Evolutionary conservation across 345 rosid species (phyloP).

Genomic region (Dimocarpus longan): DNA sequence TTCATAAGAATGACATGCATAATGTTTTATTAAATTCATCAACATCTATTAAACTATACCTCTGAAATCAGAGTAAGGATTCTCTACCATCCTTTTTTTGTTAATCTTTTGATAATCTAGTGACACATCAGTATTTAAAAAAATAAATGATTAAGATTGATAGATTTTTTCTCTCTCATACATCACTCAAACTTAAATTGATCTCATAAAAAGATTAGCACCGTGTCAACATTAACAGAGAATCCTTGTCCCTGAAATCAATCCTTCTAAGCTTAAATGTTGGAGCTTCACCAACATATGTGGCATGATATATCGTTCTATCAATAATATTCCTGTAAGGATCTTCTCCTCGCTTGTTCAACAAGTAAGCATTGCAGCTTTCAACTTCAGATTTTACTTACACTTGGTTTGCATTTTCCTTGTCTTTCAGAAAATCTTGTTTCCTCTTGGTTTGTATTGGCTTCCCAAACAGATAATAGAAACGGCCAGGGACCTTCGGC

Average conservation of each 20-base stretch:
- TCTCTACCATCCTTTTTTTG: no score
- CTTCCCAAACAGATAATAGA: slow-evolving; percentile 76
- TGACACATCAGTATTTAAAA: no score
- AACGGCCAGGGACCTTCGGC: slow-evolving; percentile 70
- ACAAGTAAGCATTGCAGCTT: slow-evolving; percentile 52
- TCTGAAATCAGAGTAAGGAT: no score
- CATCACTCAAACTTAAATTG: no score
- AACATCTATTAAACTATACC: not conserved
- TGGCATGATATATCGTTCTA: slow-evolving; percentile 42
- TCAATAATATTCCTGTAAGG: slow-evolving; percentile 65
- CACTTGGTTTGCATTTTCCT: slow-evolving; percentile 47
- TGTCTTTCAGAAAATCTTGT: slow-evolving; percentile 51
- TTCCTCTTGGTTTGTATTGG: slow-evolving; percentile 60
- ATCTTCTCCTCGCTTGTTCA: slow-evolving; percentile 75
- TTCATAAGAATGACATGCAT: not conserved
- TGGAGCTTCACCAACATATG: slow-evolving; percentile 50
- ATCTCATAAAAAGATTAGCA: no score
- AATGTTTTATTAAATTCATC: not conserved
- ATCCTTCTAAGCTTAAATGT: slow-evolving; percentile 51
- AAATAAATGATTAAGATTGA: no score
- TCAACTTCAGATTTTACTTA: slow-evolving; percentile 68
- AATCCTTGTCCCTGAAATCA: no score
- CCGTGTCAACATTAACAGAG: no score
- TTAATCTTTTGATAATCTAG: no score
- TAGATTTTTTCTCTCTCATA: no score